phyloP scores from a whole-genome alignment of 495 filamentous ascomycete genomes.

The Parathielavia hyrcaniae region DNA sequence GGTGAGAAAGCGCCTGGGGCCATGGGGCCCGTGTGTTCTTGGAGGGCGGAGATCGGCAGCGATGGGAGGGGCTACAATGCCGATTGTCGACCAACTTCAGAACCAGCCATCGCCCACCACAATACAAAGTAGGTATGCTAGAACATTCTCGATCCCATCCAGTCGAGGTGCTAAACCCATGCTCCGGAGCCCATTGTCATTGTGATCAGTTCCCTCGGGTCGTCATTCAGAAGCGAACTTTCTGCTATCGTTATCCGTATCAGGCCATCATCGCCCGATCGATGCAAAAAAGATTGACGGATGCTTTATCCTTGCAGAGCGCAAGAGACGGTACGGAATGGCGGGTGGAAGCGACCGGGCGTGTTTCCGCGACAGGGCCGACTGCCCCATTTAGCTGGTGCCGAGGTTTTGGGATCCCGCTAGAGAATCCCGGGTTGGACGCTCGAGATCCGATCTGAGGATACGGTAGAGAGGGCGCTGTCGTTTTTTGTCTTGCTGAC shows the following conservation, averaged over 20 bases:
- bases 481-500: background rate
- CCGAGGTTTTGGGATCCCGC: background rate
- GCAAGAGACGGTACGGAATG: background rate
- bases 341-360: constrained; percentile 9
- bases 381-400: background rate
- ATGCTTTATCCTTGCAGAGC: background rate
- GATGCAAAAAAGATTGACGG: background rate
- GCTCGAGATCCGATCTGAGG: background rate
- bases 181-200: background rate
- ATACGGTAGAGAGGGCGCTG: background rate
- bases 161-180: background rate
- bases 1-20: background rate
- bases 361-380: background rate
- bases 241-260: constrained; percentile 1
- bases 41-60: background rate
- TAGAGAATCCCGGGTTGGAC: no score
- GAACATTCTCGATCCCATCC: no score
- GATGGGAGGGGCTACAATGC: background rate
- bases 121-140: no score
- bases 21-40: background rate
- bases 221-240: no score
- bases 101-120: no score
- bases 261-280: constrained; percentile 21
- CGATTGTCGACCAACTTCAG: no score
- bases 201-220: no score